Percentiles rank a stretch among this genome's conserved stretches.
Evolutionary conservation across 306 rosid species (phyloP).

Genomic region (Begonia masoniana): DNA sequence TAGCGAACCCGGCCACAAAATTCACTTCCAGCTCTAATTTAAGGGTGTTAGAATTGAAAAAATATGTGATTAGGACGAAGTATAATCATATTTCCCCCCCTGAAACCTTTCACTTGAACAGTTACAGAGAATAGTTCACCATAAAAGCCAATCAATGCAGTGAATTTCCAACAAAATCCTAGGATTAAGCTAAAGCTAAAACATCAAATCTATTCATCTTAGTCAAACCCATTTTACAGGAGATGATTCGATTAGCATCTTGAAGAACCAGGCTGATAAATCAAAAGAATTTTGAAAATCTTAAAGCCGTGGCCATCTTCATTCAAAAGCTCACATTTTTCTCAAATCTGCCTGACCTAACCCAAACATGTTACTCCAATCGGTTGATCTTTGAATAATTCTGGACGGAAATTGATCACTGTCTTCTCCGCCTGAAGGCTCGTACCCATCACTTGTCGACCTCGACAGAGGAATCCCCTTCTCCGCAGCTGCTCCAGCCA

Average conservation of each 20-base stretch:
- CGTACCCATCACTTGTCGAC: slow-evolving; percentile 96
- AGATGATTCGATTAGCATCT: slow-evolving; percentile 18
- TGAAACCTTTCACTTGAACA: too few species aligned
- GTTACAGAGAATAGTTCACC: too few species aligned
- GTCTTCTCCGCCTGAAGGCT: slow-evolving; percentile 96
- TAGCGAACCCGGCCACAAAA: too few species aligned
- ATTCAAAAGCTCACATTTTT: slow-evolving; percentile 20
- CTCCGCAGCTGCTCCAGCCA: slow-evolving; percentile 22
- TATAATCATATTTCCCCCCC: too few species aligned
- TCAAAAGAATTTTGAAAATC: slow-evolving; percentile 55
- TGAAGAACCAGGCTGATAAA: slow-evolving; percentile 38
- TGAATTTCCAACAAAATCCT: too few species aligned
- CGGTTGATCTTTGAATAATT: slow-evolving; percentile 55
- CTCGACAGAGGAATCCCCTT: slow-evolving; percentile 60
- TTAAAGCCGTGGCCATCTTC: slow-evolving; percentile 22
- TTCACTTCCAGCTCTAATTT: too few species aligned
- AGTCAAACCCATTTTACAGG: slow-evolving; percentile 13
- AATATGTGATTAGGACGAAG: too few species aligned
- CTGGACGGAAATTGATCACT: slow-evolving; percentile 84
- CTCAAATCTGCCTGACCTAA: slow-evolving; percentile 46
- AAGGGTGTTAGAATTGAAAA: too few species aligned
- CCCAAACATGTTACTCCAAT: slow-evolving; percentile 67
- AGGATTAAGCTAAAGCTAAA: too few species aligned
- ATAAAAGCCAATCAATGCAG: too few species aligned
- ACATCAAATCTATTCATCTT: too few species aligned